Base-by-base conservation (phyloP, 441 rosid species). In the Lepidium campestre region DNA sequence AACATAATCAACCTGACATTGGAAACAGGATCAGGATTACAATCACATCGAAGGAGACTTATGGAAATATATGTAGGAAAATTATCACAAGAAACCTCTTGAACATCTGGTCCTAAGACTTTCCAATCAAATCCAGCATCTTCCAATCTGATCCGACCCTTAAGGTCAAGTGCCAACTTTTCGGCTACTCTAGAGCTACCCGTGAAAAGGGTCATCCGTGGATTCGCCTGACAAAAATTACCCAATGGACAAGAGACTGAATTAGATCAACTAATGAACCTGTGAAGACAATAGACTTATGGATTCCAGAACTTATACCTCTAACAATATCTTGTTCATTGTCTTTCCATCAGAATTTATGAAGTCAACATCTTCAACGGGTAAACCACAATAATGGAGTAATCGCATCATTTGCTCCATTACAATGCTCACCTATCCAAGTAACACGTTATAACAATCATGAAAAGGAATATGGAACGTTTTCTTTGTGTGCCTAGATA, bases 81-180 rank as follows among this genome's bases (percentile, higher is more conserved):
- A 13, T 20, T 8, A 10, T 5, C 37, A 1, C 5, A 23, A 44
- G 37, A 35, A 72, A 91, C 99, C 97, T 94, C 97, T n/a, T 85
- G 77, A 65, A 88, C 99, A 85, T 94, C 98, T 66, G 99, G 99
- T 52, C 99, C 98, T 50, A 94, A 80, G 54, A 94, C 73, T 85
- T 94, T 94, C 99, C 99, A 94, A 80, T 94, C 97, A 81, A 91
- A 94, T 62, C 99, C 97, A 11, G 99, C 99, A 76, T 94, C 99
- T 88, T 94, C 99, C 72, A 94, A 72, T 77, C 89, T 94, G 70
- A 94, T 71, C 14, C 91, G 84, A 47, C 97, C 99, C 65, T 85
- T 89, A 49, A 94, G 84, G 73, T 94, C 99, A 67, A 78, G 79
- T 65, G 97, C 99, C 80, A 94, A 80, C 74, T 91, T 94, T 50